Evolutionary conservation across 768 basidiomycete species (phyloP), one percentile per base, ranked within the genome.

Genomic region (Phylloporus arenicola): DNA sequence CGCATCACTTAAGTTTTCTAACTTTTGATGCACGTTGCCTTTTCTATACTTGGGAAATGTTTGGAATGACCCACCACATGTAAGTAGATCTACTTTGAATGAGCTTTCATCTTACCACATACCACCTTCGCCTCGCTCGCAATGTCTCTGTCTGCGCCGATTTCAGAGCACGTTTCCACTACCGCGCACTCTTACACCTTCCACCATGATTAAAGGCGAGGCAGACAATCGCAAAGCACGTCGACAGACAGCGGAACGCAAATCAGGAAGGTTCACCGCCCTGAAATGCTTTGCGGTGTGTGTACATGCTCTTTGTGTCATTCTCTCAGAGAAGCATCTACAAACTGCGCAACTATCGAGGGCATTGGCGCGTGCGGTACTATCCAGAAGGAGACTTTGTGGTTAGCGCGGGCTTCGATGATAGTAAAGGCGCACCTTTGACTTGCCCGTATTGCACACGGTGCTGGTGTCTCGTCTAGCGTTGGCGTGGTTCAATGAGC

Each of bases 261-360:
- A 88, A 89, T 58, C 75, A 83, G 63, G 87, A 88, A 62, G 86
- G 61, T 84, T 82, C 58, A 85, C 86, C 56, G 89, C 90, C 30
- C 83, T 90, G 45, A 90, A 91, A 0, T 86, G 86, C 53, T 83
- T 94, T 24, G 86, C 91, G 34, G 77, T 94, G 50, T 95, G n/a
- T n/a, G n/a, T n/a, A 93, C 73, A 84, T 94, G 79, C 83, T 91
- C 48, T 74, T 92, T 35, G 88, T 99, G 83, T 81, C 84, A 2
- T 97, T 97, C 69, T 83, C 92, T 47, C 89, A 94, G 69, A 88
- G 86, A 69, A 95, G 93, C 25, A 93, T 96, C 51, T 83, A 93
- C 63, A 82, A 80, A 63, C 78, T 96, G 52, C 73, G 83, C 45
- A 79, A 83, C 45, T 81, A 83, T 64, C 85, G 90, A 64, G 88